Evolutionary conservation across 352 stramenopile species (phyloP).

Genomic region (Globisporangium middletonii): DNA sequence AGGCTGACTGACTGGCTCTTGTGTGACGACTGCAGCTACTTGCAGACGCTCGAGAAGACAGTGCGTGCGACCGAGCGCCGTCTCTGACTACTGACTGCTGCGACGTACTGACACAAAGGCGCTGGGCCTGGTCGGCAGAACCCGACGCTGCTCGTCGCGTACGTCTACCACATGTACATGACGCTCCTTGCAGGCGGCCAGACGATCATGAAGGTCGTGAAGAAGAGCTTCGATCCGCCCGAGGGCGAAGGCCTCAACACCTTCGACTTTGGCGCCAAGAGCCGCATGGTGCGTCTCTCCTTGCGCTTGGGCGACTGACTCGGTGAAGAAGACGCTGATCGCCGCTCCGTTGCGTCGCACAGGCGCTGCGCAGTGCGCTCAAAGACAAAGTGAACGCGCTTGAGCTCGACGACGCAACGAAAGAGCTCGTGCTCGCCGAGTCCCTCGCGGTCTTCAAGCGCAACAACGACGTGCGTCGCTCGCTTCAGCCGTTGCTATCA

Average conservation of each 20-base stretch:
- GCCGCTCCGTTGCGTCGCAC: not conserved
- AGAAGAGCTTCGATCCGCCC: slow-evolving; percentile 39
- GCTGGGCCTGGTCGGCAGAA: slow-evolving; percentile 18
- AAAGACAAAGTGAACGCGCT: slow-evolving; percentile 60
- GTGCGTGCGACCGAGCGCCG: slow-evolving; percentile 7
- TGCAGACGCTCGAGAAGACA: slow-evolving; percentile 52
- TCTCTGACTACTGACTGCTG: not conserved
- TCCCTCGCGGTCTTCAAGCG: slow-evolving; percentile 52
- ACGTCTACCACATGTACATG: slow-evolving; percentile 77
- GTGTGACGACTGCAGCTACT: slow-evolving; percentile 19
- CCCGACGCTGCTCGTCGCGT: slow-evolving; percentile 50
- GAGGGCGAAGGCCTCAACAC: slow-evolving; percentile 39
- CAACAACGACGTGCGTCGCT: slow-evolving; percentile 55
- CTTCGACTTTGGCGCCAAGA: slow-evolving; percentile 49
- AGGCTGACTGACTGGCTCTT: not conserved
- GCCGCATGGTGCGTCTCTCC: slow-evolving; percentile 25
- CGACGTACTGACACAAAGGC: not conserved
- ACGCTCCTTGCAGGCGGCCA: slow-evolving; percentile 53
- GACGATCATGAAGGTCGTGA: slow-evolving; percentile 65
- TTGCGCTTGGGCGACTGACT: too few relatives aligned
- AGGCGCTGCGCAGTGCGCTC: slow-evolving; percentile 42
- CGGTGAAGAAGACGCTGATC: not conserved
- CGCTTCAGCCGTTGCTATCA: too few relatives aligned
- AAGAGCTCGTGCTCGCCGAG: slow-evolving; percentile 41
- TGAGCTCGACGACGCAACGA: slow-evolving; percentile 32